Evolutionary conservation across 2,329 filamentous ascomycete genomes (phyloP).

Genomic region (Colletotrichum costaricense): DNA sequence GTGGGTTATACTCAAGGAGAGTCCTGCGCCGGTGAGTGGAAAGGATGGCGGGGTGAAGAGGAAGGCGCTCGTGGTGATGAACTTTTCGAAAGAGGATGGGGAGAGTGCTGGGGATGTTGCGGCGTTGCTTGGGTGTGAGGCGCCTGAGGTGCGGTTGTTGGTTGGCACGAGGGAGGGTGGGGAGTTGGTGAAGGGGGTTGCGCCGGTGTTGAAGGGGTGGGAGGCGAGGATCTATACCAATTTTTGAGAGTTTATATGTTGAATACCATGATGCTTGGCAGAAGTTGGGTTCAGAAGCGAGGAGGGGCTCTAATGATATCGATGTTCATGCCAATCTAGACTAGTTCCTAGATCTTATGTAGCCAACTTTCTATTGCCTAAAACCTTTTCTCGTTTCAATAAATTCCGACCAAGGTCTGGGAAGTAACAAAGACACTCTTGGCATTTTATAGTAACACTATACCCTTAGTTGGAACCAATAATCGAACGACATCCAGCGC

Average conservation of each 20-base stretch:
- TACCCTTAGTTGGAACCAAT: too few relatives aligned
- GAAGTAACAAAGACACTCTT: too few relatives aligned
- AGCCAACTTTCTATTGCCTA: too few relatives aligned
- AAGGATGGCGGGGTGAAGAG: conserved; percentile 36
- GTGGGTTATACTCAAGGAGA: conserved; percentile 66
- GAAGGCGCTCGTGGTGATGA: conserved; percentile 55
- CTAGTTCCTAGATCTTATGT: too few relatives aligned
- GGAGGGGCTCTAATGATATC: not conserved
- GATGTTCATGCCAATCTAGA: not conserved
- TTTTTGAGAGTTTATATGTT: conserved; percentile 32
- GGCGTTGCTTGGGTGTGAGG: conserved; percentile 37
- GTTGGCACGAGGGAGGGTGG: conserved; percentile 39
- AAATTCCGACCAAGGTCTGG: too few relatives aligned
- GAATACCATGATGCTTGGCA: not conserved
- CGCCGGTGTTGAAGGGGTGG: conserved; percentile 39
- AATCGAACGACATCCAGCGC: too few relatives aligned
- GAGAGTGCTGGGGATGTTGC: conserved; percentile 42
- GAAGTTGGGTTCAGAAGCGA: not conserved
- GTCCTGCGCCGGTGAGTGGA: conserved; percentile 32
- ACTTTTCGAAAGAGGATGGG: conserved; percentile 54
- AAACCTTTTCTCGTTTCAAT: too few relatives aligned
- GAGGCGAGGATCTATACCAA: conserved; percentile 43
- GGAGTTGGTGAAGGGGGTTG: conserved; percentile 1
- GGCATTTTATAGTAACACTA: too few relatives aligned
- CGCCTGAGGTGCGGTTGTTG: conserved; percentile 39